Evolutionary conservation across 192 early-diverging fungal species (phyloP), one percentile per base, ranked within the genome.

Genomic region (Coemansia sp.): DNA sequence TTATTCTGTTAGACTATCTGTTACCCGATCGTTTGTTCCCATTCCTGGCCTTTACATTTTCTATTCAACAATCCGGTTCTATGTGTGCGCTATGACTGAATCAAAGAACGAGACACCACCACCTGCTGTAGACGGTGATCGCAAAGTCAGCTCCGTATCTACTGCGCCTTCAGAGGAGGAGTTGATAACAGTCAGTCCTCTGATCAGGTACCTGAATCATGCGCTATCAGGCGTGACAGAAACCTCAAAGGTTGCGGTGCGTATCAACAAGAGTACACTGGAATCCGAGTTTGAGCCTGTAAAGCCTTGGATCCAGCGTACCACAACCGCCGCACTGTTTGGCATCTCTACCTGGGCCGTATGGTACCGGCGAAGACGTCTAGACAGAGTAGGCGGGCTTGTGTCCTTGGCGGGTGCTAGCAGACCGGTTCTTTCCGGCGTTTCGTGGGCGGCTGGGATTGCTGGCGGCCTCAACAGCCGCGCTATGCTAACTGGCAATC

Each of bases 331-430:
- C 6, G 37, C 40, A 1, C 42, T 83, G 17, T 53, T 81, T 50
- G 74, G 70, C n/a, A 25, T 56, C 10, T 64, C 79, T 3, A 70
- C 67, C 9, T 67, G 57, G 3, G 61, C 73, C 10, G 25, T 76
- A 14, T 67, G 45, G 74, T 81, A 75, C 20, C 69, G 79, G 74
- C 65, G 73, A 63, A 69, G 48, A 60, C 66, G 67, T 12, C 64
- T 81, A 32, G 54, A 69, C n/a, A 38, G 17, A 17, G 73, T 75
- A 4, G 67, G 67, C 12, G 74, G 74, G 5, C 64, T 81, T 43
- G 79, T 81, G 6, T 81, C 79, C 41, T 69, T 81, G 11, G 61
- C 79, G 14, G 79, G 79, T n/a, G 70, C 79, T 49, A 76, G 73
- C 9, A 67, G 79, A 1, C 79, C 79, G 11, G 39, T 81, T 0